Base-by-base conservation (phyloP, 805 yeast genomes). In the Candida schatavii region DNA sequence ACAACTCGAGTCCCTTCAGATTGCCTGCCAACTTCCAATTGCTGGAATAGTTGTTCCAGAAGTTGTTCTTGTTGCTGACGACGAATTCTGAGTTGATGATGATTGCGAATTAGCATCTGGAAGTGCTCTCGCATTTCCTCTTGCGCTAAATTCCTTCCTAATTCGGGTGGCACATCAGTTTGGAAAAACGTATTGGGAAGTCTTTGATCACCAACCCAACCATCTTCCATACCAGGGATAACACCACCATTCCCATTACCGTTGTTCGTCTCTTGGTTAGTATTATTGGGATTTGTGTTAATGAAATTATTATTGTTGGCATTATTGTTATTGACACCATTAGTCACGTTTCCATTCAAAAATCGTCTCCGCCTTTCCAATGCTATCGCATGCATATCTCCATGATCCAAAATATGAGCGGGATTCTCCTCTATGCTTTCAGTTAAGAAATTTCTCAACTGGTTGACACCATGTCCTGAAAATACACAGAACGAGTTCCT, bases 401-500 rank as follows among this genome's bases (percentile, higher is more conserved):
- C 62, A 32, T 61, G 66, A 33, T 64, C 70, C 19, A 65, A 49
- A 34, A 52, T 55, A 44, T 64, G 62, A 2, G 62, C 52, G 5
- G 32, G 41, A 27, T 65, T 44, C 39, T 62, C 68, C 42, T 64
- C 68, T 68, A 66, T 65, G 9, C 60, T 52, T 49, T 59, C 62
- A 54, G 75, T 81, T 36, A 91, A 72, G 57, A 85, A 83, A 31
- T 78, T 80, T 47, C 97, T 77, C 47, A 91, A 71, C 45, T 80
- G 78, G 37, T 72, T 77, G 14, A 93, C 96, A 6, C 97, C 97
- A 45, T 78, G 79, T 1, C 98, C 98, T 26, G 91, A 83, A 57
- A 89, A 93, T 10, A 91, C 99, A 66, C 98, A 91, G 56, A 93
- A 91, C 37, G 86, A 74, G 18, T 82, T 76, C 49, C 83, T 83